Percentiles rank a stretch among this genome's conserved stretches.
phyloP scores from a whole-genome alignment of 169 alveolate genomes.

The Amoebophrya sp. region DNA sequence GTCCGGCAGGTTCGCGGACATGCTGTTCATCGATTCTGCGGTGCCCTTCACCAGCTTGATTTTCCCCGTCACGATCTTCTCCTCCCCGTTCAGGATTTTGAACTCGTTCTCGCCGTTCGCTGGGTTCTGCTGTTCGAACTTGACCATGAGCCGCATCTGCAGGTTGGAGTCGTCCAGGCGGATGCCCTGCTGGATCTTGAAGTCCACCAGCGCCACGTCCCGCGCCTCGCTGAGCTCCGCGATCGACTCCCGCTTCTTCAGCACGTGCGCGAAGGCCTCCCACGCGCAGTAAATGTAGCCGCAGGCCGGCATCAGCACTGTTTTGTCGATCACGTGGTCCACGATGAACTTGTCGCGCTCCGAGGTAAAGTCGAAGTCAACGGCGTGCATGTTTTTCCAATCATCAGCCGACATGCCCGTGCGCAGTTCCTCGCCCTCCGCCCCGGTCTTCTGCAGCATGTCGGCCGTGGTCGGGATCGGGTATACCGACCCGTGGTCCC shows the following conservation, averaged over 20 bases:
- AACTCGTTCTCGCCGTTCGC: background rate
- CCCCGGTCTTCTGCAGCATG: background rate
- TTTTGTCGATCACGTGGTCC: constrained; percentile 1
- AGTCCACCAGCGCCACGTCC: background rate
- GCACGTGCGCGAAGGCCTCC: background rate
- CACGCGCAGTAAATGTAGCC: background rate
- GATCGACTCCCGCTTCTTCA: background rate
- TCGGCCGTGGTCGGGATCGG: background rate
- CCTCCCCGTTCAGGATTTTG: background rate
- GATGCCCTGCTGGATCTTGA: background rate
- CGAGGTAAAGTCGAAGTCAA: background rate
- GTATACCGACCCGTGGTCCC: background rate
- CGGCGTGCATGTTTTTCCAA: background rate
- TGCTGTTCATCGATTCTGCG: background rate
- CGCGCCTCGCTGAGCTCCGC: background rate
- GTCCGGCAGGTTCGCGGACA: background rate
- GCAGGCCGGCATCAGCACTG: background rate
- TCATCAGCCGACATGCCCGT: background rate
- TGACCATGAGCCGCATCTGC: background rate
- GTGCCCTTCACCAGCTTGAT: background rate
- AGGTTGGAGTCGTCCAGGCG: background rate
- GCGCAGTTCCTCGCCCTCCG: background rate
- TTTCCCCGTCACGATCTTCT: background rate
- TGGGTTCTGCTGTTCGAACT: background rate
- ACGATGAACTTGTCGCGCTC: background rate